Evolutionary conservation across 495 filamentous ascomycete genomes (phyloP).

Genomic region (Extremus antarcticus): DNA sequence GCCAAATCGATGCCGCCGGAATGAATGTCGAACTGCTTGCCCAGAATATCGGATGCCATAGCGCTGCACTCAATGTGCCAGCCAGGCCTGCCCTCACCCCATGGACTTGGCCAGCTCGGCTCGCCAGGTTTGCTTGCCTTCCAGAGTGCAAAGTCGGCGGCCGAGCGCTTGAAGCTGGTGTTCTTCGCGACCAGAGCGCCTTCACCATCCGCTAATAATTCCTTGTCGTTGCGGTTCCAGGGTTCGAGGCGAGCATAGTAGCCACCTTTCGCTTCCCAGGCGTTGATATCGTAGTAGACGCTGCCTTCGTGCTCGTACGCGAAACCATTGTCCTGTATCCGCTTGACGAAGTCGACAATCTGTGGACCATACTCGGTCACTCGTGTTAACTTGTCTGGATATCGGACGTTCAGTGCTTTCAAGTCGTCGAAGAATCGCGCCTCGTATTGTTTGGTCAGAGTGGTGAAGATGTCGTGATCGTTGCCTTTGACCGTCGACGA

Average conservation of each 20-base stretch:
- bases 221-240: constrained; percentile 73
- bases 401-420: constrained; percentile 70
- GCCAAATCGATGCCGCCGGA: constrained; percentile 86
- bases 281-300: constrained; percentile 86
- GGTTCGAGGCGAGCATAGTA: constrained; percentile 78
- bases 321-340: constrained; percentile 72
- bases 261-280: constrained; percentile 76
- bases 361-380: constrained; percentile 83
- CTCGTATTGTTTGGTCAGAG: constrained; percentile 74
- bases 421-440: constrained; percentile 76
- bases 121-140: constrained; percentile 88
- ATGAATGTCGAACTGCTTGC: constrained; percentile 78
- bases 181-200: constrained; percentile 61
- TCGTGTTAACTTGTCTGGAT: constrained; percentile 69
- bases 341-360: constrained; percentile 68
- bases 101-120: constrained; percentile 76
- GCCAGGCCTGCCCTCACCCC: constrained; percentile 81
- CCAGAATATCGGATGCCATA: constrained; percentile 83
- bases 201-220: constrained; percentile 79
- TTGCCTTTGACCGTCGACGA: constrained; percentile 62
- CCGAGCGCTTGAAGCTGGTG: constrained; percentile 53
- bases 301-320: constrained; percentile 60
- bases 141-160: constrained; percentile 87
- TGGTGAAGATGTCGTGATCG: constrained; percentile 68
- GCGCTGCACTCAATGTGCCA: constrained; percentile 99